Evolutionary conservation across 2,329 filamentous ascomycete species (phyloP).

Genomic region (Aspergillus sergii): DNA sequence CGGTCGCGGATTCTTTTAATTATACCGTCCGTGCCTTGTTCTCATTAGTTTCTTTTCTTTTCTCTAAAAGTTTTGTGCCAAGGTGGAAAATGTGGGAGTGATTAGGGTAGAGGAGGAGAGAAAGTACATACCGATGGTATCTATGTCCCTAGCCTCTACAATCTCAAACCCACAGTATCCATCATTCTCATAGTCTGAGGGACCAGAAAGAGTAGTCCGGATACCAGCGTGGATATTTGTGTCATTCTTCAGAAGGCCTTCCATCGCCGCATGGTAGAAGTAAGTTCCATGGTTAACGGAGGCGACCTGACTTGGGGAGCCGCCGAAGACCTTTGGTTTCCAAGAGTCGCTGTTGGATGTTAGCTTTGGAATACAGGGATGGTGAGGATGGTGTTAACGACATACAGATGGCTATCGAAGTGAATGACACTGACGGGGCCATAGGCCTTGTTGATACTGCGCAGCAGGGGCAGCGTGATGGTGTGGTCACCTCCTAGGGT

Average conservation of each 20-base stretch:
- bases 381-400: background rate
- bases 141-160: constrained; percentile 29
- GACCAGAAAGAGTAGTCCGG: constrained; percentile 26
- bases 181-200: constrained; percentile 28
- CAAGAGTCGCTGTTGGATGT: constrained; percentile 54
- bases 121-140: constrained; percentile 24
- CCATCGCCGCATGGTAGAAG: constrained; percentile 29
- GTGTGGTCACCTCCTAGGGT: constrained; percentile 62
- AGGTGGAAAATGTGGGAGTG: too few relatives aligned
- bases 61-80: too few relatives aligned
- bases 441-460: constrained; percentile 66
- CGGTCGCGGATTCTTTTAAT: constrained; percentile 18
- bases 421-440: constrained; percentile 67
- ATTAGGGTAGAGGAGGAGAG: too few relatives aligned
- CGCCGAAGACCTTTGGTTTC: constrained; percentile 85
- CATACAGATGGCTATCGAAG: constrained; percentile 62
- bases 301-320: constrained; percentile 71
- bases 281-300: constrained; percentile 31
- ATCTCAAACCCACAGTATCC: constrained; percentile 25
- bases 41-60: background rate
- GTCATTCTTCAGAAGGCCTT: constrained; percentile 28
- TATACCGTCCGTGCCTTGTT: constrained; percentile 17
- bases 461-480: constrained; percentile 53
- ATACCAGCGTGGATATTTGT: constrained; percentile 28
- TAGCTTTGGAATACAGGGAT: background rate